A percentile compares a stretch with the other conserved stretches of the same genome.
phyloP scores from a whole-genome alignment of 179 eudicot species.

The Sideroxylon spinosum region DNA sequence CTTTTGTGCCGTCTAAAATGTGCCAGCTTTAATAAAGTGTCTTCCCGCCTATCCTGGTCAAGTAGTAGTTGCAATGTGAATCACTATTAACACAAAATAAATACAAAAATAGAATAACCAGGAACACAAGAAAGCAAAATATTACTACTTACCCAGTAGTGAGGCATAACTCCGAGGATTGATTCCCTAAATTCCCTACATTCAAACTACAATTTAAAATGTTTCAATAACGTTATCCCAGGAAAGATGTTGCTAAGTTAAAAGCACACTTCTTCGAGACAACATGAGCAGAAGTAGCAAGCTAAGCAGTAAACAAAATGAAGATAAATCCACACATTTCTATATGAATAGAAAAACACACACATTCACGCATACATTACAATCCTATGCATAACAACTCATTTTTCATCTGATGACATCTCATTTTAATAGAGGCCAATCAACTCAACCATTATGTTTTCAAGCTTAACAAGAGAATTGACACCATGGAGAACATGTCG shows the following conservation, averaged over 20 bases:
- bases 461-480: no score
- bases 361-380: background rate
- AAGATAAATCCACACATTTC: background rate
- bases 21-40: constrained; percentile 72
- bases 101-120: background rate
- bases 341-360: background rate
- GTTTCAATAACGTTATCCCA: constrained; percentile 20
- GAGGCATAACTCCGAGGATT: constrained; percentile 94
- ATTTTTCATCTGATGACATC: background rate
- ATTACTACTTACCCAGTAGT: constrained; percentile 70
- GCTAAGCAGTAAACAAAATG: background rate
- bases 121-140: constrained; percentile 2
- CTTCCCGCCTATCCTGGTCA: constrained; percentile 91
- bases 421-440: background rate
- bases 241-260: constrained; percentile 1
- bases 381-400: background rate
- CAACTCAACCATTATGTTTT: background rate
- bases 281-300: background rate
- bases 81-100: constrained; percentile 3
- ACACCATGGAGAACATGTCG: no score
- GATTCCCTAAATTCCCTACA: constrained; percentile 98
- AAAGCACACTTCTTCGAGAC: constrained; percentile 4
- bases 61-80: constrained; percentile 10
- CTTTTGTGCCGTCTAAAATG: constrained; percentile 94
- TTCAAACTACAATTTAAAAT: constrained; percentile 60